These are phyloP conservation scores for Cytidiella melzeri DNA, from an alignment of 768 basidiomycete species.

Conservation along the genomic window DNA sequence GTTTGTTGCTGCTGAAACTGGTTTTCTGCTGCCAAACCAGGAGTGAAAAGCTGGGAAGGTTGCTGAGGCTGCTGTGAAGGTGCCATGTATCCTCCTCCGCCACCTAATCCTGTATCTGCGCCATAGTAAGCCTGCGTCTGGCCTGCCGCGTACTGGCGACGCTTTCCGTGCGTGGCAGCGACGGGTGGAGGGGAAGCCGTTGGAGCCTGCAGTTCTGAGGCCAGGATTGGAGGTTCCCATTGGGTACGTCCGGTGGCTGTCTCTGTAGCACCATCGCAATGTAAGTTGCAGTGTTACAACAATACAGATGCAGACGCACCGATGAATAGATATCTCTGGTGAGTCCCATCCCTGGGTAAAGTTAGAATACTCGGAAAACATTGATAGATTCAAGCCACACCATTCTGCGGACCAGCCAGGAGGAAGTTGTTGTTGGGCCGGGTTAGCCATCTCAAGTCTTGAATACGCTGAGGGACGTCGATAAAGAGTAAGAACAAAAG, in stretches of 20 bases:
- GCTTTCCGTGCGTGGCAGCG: conserved; percentile 47
- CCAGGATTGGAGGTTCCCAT: conserved; percentile 73
- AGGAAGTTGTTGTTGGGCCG: conserved; percentile 69
- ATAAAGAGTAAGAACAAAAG: background rate
- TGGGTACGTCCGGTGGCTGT: conserved; percentile 77
- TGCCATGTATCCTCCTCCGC: conserved; percentile 24
- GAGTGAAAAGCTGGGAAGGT: conserved; percentile 73
- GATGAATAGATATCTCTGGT: conserved; percentile 84
- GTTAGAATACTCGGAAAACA: conserved; percentile 8
- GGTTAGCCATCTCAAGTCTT: conserved; percentile 34
- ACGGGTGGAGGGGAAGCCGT: conserved; percentile 35
- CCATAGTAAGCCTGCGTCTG: conserved; percentile 89
- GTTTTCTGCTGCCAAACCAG: conserved; percentile 68
- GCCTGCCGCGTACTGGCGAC: conserved; percentile 90
- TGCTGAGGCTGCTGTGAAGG: conserved; percentile 32
- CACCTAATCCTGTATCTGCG: conserved; percentile 30
- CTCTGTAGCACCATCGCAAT: conserved; percentile 43
- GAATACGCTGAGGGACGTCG: background rate
- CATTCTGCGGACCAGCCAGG: conserved; percentile 94
- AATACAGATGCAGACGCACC: conserved; percentile 64
- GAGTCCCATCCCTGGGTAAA: conserved; percentile 60
- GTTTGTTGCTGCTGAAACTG: conserved; percentile 55
- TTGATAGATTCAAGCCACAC: conserved; percentile 34
- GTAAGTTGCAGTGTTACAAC: conserved; percentile 8
- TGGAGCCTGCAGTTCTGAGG: conserved; percentile 30